Evolutionary conservation across 2,329 filamentous ascomycete species (phyloP).

Genomic region (Calcarisporium arbuscula): DNA sequence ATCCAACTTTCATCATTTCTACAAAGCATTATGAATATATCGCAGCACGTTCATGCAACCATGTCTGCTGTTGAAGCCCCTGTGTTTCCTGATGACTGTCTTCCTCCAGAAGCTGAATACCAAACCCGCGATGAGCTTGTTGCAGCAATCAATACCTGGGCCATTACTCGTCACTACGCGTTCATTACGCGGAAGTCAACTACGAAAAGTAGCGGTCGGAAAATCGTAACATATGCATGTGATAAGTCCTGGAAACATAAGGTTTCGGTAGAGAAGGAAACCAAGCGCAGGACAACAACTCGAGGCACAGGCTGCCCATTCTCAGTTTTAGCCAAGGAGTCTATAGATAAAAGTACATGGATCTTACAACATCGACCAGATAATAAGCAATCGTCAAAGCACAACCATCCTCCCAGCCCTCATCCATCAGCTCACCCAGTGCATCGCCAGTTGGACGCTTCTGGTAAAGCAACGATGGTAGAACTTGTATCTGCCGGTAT

Average conservation of each 20-base stretch:
- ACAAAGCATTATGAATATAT: too few species aligned
- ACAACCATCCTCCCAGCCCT: slow-evolving; percentile 8
- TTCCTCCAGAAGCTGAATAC: too few species aligned
- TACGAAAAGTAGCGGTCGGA: too few species aligned
- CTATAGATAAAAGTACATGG: slow-evolving; percentile 6
- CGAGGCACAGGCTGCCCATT: slow-evolving; percentile 9
- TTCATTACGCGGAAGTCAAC: too few species aligned
- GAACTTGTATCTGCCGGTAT: slow-evolving; percentile 9
- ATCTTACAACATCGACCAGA: slow-evolving; percentile 4
- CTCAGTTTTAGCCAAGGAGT: slow-evolving; percentile 10
- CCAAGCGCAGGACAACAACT: slow-evolving; percentile 8
- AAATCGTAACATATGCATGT: background rate
- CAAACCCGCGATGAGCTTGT: too few species aligned
- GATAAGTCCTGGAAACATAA: background rate
- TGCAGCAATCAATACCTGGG: too few species aligned
- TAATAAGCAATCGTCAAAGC: slow-evolving; percentile 3
- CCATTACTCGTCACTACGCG: too few species aligned
- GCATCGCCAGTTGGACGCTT: slow-evolving; percentile 3
- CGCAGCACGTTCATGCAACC: too few species aligned
- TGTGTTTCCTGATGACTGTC: too few species aligned
- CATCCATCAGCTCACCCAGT: slow-evolving; percentile 4
- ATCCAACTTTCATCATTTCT: too few species aligned
- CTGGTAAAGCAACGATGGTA: slow-evolving; percentile 1
- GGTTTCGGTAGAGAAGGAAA: background rate
- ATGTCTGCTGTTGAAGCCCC: too few species aligned